Percentiles rank a stretch among this genome's conserved stretches.
These are phyloP conservation scores for Serendipita vermifera DNA, from an alignment of 768 basidiomycete species.

Conservation along the genomic window DNA sequence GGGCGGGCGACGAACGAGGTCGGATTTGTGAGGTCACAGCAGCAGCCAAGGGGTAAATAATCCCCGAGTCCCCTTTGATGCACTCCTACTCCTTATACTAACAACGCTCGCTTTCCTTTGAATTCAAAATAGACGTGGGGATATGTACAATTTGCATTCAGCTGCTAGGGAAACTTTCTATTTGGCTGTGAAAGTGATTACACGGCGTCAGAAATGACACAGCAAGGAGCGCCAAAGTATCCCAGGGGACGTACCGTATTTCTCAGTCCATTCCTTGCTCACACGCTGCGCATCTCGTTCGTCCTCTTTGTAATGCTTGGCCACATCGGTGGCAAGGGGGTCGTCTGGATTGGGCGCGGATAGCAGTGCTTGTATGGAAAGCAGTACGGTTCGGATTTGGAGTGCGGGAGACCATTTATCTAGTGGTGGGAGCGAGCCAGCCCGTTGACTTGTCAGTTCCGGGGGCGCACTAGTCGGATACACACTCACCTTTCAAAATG, in stretches of 20 bases:
- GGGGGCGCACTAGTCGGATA: not conserved
- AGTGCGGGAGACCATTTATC: constrained; percentile 99
- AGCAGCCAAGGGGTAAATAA: too few species aligned
- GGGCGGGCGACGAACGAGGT: not conserved
- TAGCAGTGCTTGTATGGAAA: constrained; percentile 93
- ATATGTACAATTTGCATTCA: too few species aligned
- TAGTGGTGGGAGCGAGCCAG: constrained; percentile 22
- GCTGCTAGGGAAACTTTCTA: too few species aligned
- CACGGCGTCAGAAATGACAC: too few species aligned
- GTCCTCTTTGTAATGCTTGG: constrained; percentile 97
- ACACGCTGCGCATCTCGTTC: constrained; percentile 87
- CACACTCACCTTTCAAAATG: constrained; percentile 74
- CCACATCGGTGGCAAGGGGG: constrained; percentile 86
- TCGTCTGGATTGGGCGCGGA: constrained; percentile 96
- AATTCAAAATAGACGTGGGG: too few species aligned
- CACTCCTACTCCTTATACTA: too few species aligned
- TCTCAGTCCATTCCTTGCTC: constrained; percentile 89
- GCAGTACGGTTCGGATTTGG: constrained; percentile 93
- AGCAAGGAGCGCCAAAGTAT: too few species aligned
- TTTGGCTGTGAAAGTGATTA: too few species aligned
- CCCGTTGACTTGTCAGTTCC: not conserved
- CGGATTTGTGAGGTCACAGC: not conserved
- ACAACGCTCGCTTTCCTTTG: too few species aligned
- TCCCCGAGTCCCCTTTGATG: too few species aligned
- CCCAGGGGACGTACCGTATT: constrained; percentile 50